Base-by-base conservation (phyloP, 2,329 filamentous ascomycete genomes). In the Clarireedia sp. region DNA sequence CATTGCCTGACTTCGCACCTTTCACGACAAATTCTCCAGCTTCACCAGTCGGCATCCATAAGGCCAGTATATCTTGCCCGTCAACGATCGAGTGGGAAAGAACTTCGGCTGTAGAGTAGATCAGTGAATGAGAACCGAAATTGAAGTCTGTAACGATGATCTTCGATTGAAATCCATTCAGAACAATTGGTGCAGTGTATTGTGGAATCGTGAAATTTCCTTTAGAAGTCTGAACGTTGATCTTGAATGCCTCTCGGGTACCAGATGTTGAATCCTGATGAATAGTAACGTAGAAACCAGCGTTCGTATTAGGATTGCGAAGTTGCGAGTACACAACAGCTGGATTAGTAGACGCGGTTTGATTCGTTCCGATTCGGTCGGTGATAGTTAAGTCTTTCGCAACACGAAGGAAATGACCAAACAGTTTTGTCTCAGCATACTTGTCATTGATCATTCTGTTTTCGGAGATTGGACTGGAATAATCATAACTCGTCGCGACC, bases 141-240 rank as follows among this genome's bases (percentile, higher is more conserved):
- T 60, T 66, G 55, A 83, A 85, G 60, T 85, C 81, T 0, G 80
- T 81, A 0, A 81, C 78, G 3, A 84, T 66, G 16, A 85, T 78
- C 71, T 85, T 84, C 7, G 80, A 77, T 54, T 83, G 78, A 38
- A 82, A 78, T 1, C 82, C 82, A 54, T 83, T 76, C 41, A 86
- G 72, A 5, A 75, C 71, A 45, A 83, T 75, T 0, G 67, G 64
- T 0, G 71, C 71, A 2, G 71, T 73, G 46, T 75, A 71, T 55
- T 76, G 75, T 1, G 82, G 81, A 14, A 85, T 72, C 0, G 74
- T 78, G 8, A 83, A 58, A 5, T 72, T 67, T 1, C 82, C 82
- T 16, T 70, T 70, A 0, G 80, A 82, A 0, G 82, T 85, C 45
- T 75, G 76, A 8, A 83, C 73, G 4, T 74, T 70, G 5, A 85